phyloP scores from a whole-genome alignment of 495 filamentous ascomycete species.

The Annulohypoxylon maeteangense region DNA sequence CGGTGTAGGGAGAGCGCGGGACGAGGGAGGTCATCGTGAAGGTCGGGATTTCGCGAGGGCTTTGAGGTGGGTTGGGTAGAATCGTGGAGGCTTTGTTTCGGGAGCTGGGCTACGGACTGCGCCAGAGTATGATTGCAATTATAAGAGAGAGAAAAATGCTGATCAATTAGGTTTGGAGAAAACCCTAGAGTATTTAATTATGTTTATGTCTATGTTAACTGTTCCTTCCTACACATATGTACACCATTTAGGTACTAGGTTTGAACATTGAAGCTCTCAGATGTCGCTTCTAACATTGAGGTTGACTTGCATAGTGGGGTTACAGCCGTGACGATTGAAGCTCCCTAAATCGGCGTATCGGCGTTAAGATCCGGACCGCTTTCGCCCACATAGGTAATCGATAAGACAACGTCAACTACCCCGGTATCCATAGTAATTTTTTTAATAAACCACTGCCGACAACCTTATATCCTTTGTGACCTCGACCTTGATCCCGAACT shows the following conservation, averaged over 20 bases:
- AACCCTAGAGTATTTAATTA: no score
- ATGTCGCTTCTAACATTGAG: neutral
- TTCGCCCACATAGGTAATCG: neutral
- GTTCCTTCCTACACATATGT: neutral
- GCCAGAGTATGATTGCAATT: no score
- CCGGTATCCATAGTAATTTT: neutral
- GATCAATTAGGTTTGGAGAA: neutral
- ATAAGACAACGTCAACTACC: neutral
- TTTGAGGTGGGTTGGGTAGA: neutral
- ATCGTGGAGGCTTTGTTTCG: neutral
- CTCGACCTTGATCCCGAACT: neutral
- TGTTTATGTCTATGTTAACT: neutral
- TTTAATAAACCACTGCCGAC: neutral
- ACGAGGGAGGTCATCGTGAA: slow-evolving; percentile 77
- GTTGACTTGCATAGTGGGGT: neutral
- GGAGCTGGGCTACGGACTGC: neutral
- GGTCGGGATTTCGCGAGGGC: neutral
- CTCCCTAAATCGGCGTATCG: neutral
- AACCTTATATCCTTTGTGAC: neutral
- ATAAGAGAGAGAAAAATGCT: neutral
- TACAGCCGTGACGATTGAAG: neutral
- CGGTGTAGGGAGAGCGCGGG: slow-evolving; percentile 79
- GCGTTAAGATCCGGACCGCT: neutral
- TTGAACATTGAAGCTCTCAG: neutral
- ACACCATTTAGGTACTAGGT: neutral